Conservation (phyloP, 257 asterid species). For the Nicotiana attenuata region DNA sequence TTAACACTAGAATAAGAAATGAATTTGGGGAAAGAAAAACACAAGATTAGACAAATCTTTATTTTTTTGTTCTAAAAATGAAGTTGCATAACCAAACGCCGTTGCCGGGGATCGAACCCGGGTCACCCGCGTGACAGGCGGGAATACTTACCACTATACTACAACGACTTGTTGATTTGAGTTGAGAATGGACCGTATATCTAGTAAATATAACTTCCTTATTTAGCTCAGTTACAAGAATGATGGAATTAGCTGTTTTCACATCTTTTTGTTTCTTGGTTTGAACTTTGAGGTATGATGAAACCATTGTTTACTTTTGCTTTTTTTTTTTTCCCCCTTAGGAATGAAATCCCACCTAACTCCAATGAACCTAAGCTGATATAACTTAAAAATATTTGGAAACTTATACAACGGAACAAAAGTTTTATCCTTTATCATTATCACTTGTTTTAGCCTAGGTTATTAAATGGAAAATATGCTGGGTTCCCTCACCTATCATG, state of each 20-base stretch:
- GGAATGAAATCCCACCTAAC: no score
- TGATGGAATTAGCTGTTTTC: not conserved
- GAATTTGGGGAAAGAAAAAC: not conserved
- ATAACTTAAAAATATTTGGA: not conserved
- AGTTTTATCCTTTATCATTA: not conserved
- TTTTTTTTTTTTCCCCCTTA: no score
- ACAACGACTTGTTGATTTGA: conserved; percentile 30
- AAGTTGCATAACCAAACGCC: no score
- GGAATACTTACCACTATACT: conserved; percentile 65
- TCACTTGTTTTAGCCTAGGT: not conserved
- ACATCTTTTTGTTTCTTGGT: no score
- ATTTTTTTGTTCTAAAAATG: no score
- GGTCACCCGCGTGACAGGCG: conserved; percentile 66
- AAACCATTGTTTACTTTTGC: not conserved
- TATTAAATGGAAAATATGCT: no score
- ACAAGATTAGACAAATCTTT: not conserved
- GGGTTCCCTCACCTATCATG: no score
- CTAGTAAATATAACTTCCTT: no score
- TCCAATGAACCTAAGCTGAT: not conserved
- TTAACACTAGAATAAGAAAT: not conserved
- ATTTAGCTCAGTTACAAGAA: no score
- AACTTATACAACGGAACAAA: not conserved
- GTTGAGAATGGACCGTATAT: no score
- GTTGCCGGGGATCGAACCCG: not conserved
- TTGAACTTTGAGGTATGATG: not conserved